phyloP scores from a whole-genome alignment of 1,284 basidiomycete species.

The Microbotryum saponariae region DNA sequence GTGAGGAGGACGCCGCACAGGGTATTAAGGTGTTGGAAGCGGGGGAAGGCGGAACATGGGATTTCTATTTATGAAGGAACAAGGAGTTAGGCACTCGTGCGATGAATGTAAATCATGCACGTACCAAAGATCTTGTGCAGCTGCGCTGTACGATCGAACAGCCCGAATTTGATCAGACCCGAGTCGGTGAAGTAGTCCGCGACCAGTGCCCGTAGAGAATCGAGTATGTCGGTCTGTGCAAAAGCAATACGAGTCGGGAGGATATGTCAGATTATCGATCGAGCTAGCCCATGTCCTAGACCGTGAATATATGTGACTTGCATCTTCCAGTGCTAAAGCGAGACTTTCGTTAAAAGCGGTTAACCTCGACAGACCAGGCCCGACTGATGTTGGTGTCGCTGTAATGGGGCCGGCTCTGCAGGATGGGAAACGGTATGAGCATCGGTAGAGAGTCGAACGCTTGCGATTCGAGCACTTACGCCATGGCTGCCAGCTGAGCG shows the following conservation, averaged over 20 bases:
- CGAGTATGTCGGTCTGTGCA: slow-evolving; percentile 15
- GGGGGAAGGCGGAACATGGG: slow-evolving; percentile 30
- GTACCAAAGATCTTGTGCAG: slow-evolving; percentile 30
- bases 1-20: slow-evolving; percentile 19
- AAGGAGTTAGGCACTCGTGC: too few relatives aligned
- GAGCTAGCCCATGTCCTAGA: neutral
- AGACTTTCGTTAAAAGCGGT: slow-evolving; percentile 19
- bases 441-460: too few relatives aligned
- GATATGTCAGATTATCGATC: neutral
- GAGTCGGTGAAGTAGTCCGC: slow-evolving; percentile 28
- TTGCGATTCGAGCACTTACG: slow-evolving; percentile 8
- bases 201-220: slow-evolving; percentile 15
- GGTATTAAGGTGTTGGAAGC: slow-evolving; percentile 27
- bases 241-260: neutral
- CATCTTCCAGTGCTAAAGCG: slow-evolving; percentile 13
- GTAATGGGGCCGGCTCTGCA: slow-evolving; percentile 26
- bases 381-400: slow-evolving; percentile 14
- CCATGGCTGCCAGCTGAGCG: slow-evolving; percentile 19
- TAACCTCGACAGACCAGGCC: slow-evolving; percentile 15
- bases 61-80: slow-evolving; percentile 13
- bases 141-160: slow-evolving; percentile 17
- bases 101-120: neutral
- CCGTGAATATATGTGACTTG: too few relatives aligned
- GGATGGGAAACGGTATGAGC: neutral
- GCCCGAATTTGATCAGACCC: slow-evolving; percentile 26